Evolutionary conservation across 208 protist species (phyloP).

Genomic region (Trypanosoma brucei): DNA sequence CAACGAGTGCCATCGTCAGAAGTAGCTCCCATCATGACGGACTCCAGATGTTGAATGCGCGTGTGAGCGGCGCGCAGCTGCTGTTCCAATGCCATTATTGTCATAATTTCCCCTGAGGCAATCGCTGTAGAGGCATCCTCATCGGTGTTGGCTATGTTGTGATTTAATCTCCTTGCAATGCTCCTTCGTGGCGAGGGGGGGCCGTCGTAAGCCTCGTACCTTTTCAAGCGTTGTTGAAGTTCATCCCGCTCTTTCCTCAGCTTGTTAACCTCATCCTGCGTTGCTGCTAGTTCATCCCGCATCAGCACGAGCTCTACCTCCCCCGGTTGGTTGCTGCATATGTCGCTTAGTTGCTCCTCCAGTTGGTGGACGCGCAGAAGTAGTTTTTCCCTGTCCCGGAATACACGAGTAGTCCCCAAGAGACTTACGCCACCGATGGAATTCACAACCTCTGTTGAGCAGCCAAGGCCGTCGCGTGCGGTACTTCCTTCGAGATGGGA

Average conservation of each 20-base stretch:
- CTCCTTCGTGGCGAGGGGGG: not conserved
- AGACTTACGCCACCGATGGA: not conserved
- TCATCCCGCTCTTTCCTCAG: slow-evolving; percentile 30
- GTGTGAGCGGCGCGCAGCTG: too few species aligned
- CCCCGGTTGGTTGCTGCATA: slow-evolving; percentile 25
- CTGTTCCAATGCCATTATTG: too few species aligned
- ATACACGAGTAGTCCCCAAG: not conserved
- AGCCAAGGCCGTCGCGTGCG: not conserved
- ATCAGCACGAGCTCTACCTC: slow-evolving; percentile 37
- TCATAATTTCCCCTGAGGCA: too few species aligned
- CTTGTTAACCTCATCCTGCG: slow-evolving; percentile 19
- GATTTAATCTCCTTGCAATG: not conserved
- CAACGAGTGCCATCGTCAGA: too few species aligned
- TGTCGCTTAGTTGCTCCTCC: slow-evolving; percentile 24
- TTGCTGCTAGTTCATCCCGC: slow-evolving; percentile 31
- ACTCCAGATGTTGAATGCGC: too few species aligned
- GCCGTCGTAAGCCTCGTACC: not conserved
- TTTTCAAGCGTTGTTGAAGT: slow-evolving; percentile 17
- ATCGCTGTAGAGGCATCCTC: too few species aligned
- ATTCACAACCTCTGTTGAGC: not conserved
- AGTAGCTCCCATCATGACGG: too few species aligned
- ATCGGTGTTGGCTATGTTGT: too few species aligned
- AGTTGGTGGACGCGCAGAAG: slow-evolving; percentile 24
- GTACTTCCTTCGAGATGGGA: not conserved
- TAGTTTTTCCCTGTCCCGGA: slow-evolving; percentile 12